These are phyloP conservation scores for Ceratocystis diversiconidia DNA, from an alignment of 2,329 filamentous ascomycete genomes.

Conservation along the genomic window DNA sequence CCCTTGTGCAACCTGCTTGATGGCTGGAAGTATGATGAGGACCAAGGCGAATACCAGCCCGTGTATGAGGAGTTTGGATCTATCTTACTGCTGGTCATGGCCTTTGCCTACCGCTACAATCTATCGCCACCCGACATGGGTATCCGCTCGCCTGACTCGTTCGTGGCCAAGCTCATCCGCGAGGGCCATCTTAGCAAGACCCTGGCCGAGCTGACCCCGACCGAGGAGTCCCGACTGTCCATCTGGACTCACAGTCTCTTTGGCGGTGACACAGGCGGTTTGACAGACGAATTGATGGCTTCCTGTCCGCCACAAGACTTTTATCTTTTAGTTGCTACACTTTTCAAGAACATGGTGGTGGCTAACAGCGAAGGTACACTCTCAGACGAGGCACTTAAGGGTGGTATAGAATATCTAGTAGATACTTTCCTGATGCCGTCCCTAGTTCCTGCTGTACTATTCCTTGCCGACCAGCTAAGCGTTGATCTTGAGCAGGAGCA, in stretches of 20 bases:
- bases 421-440: constrained; percentile 71
- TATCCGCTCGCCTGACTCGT: constrained; percentile 43
- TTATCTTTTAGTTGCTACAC: constrained; percentile 60
- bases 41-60: constrained; percentile 71
- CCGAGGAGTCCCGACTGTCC: constrained; percentile 51
- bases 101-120: constrained; percentile 62
- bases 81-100: constrained; percentile 57
- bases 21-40: constrained; percentile 67
- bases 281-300: constrained; percentile 68
- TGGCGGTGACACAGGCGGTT: constrained; percentile 55
- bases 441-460: constrained; percentile 57
- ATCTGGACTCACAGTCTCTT: constrained; percentile 70
- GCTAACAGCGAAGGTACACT: constrained; percentile 53
- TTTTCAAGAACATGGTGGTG: constrained; percentile 62
- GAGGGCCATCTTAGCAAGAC: constrained; percentile 43
- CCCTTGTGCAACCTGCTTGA: constrained; percentile 65
- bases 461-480: constrained; percentile 57
- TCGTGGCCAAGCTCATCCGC: constrained; percentile 51
- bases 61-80: constrained; percentile 77
- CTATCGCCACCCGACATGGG: constrained; percentile 52
- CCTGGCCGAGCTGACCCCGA: constrained; percentile 45
- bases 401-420: constrained; percentile 63
- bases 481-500: constrained; percentile 48
- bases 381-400: constrained; percentile 54
- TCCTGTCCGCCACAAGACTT: constrained; percentile 73